Percentiles rank a stretch among this genome's conserved stretches.
These are phyloP conservation scores for Exophiala lecanii-corni DNA, from an alignment of 2,329 filamentous ascomycete species.

Conservation along the genomic window DNA sequence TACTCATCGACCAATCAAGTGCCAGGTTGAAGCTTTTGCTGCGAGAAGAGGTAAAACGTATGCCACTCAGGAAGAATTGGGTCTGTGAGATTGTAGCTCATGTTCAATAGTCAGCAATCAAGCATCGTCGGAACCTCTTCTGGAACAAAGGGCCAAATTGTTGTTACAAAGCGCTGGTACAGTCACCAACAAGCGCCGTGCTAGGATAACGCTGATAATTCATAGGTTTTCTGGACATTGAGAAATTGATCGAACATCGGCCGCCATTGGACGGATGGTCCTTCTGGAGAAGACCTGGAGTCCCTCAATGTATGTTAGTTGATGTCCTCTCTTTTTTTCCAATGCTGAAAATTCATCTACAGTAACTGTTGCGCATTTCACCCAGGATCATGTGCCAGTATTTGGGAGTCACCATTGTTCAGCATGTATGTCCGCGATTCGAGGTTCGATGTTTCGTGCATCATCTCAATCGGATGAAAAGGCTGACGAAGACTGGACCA, in stretches of 20 bases:
- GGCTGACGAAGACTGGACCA: constrained; percentile 3
- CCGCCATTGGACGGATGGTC: constrained; percentile 23
- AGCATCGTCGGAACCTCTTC: not conserved
- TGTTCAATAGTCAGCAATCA: no score
- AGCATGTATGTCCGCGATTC: constrained; percentile 25
- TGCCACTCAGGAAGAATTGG: no score
- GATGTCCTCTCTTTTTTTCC: not conserved
- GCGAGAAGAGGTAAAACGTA: constrained; percentile 4
- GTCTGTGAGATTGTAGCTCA: no score
- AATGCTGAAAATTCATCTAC: constrained; percentile 3
- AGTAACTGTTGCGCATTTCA: not conserved
- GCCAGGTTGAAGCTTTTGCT: not conserved
- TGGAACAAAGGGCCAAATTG: constrained; percentile 28
- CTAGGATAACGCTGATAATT: no score
- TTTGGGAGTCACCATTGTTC: constrained; percentile 15
- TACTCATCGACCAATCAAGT: not conserved
- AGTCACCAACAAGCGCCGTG: no score
- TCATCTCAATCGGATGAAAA: not conserved
- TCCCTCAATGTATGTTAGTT: constrained; percentile 23
- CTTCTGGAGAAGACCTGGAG: constrained; percentile 27
- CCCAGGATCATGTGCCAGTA: constrained; percentile 11
- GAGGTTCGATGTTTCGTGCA: constrained; percentile 29
- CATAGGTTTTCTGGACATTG: constrained; percentile 36
- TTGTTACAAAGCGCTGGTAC: constrained; percentile 31
- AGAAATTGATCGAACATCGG: constrained; percentile 37